These are phyloP conservation scores for Lenzites betulinus DNA, from an alignment of 768 basidiomycete genomes.

Conservation along the genomic window DNA sequence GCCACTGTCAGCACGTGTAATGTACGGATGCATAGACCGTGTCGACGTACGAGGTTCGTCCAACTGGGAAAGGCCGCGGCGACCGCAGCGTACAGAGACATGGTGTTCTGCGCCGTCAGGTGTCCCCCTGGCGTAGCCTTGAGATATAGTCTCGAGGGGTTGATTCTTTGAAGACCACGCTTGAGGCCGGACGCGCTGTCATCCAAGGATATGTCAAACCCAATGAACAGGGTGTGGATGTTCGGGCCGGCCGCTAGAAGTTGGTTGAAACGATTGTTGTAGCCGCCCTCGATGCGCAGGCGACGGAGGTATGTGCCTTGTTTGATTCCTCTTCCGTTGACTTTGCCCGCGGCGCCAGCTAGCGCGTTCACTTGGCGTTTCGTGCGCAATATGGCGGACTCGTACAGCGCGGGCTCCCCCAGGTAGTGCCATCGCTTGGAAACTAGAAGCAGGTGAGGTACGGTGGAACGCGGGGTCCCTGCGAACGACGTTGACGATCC, in stretches of 20 bases:
- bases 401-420: background rate
- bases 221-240: background rate
- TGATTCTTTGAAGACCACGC: background rate
- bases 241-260: background rate
- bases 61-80: background rate
- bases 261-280: background rate
- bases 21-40: no score
- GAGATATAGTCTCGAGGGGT: background rate
- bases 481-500: background rate
- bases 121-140: background rate
- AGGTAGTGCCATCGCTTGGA: slow-evolving; percentile 6
- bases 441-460: background rate
- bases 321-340: background rate
- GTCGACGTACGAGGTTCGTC: background rate
- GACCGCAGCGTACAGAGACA: background rate
- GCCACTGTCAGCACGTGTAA: background rate
- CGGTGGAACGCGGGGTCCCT: background rate
- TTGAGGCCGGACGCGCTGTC: background rate
- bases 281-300: slow-evolving; percentile 3
- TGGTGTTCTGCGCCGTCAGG: background rate
- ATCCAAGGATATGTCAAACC: slow-evolving; percentile 1
- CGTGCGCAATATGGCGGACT: slow-evolving; percentile 11
- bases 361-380: background rate
- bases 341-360: background rate
- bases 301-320: background rate